Conservation (phyloP, 1,139 yeast genomes). For the Meyerozyma athensensis region DNA sequence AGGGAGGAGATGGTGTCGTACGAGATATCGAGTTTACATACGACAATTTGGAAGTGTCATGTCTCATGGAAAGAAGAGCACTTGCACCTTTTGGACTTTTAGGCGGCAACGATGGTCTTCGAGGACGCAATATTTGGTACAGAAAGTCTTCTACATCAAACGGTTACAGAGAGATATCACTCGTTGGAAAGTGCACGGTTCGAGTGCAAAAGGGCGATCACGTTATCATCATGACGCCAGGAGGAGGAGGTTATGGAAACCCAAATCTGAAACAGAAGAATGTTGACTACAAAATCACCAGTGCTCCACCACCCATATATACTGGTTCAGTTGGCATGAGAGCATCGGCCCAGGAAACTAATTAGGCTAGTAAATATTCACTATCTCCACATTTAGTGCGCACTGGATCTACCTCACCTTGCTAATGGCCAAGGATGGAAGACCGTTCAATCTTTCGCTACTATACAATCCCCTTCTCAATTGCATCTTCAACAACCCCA, state of each 20-base stretch:
- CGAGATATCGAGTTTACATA: conserved; percentile 58
- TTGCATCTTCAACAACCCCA: conserved; percentile 63
- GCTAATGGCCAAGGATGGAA: conserved; percentile 1
- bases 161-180: conserved; percentile 21
- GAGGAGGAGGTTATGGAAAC: conserved; percentile 51
- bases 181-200: conserved; percentile 43
- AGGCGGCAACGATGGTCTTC: conserved; percentile 56
- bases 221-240: conserved; percentile 45
- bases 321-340: conserved; percentile 39
- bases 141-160: conserved; percentile 19
- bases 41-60: conserved; percentile 48
- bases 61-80: conserved; percentile 57
- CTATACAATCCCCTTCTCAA: conserved; percentile 64
- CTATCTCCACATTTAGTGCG: background rate
- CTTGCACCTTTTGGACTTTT: conserved; percentile 55
- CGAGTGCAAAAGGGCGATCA: conserved; percentile 38
- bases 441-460: conserved; percentile 25
- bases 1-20: conserved; percentile 61
- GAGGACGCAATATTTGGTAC: conserved; percentile 59
- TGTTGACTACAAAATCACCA: background rate
- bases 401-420: background rate
- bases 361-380: conserved; percentile 13
- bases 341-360: conserved; percentile 29
- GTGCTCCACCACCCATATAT: conserved; percentile 16
- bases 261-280: background rate